Conservation (phyloP, 768 basidiomycete genomes). For the Suillus subaureus region DNA sequence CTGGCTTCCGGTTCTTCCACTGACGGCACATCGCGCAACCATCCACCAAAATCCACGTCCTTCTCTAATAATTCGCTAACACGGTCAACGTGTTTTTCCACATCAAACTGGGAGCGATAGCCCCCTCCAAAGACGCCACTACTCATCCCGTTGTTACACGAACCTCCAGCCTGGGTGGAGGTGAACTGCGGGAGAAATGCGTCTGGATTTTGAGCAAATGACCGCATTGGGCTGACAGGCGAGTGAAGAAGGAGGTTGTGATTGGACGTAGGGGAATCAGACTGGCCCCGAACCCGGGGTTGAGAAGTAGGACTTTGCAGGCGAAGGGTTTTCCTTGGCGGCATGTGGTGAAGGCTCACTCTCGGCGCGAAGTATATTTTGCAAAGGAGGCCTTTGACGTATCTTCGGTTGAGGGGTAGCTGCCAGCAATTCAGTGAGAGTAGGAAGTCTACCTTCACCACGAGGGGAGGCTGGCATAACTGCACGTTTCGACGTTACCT, state of each 20-base stretch:
- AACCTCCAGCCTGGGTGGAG: conserved; percentile 37
- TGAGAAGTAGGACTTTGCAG: conserved; percentile 40
- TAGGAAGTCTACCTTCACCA: conserved; percentile 9
- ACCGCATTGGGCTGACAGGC: conserved; percentile 35
- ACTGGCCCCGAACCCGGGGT: conserved; percentile 38
- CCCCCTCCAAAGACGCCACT: conserved; percentile 40
- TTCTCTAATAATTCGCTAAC: conserved; percentile 57
- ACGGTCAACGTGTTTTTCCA: conserved; percentile 54
- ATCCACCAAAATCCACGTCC: conserved; percentile 59
- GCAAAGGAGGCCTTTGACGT: neutral
- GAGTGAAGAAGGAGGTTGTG: conserved; percentile 34
- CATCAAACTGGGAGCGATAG: conserved; percentile 61
- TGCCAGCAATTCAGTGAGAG: conserved; percentile 2
- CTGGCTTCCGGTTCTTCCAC: conserved; percentile 27
- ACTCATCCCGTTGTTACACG: conserved; percentile 19
- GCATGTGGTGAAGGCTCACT: conserved; percentile 1
- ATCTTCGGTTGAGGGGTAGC: neutral
- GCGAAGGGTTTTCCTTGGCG: conserved; percentile 27
- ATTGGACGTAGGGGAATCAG: conserved; percentile 25
- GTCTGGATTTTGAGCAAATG: conserved; percentile 37
- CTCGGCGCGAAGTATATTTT: neutral
- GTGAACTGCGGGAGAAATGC: conserved; percentile 39
- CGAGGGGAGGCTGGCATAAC: neutral
- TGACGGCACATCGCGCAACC: conserved; percentile 46
- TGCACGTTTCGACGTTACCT: conserved; percentile 14